Conservation (phyloP, 1,284 basidiomycete species). For the Cryptococcus deneoformans region DNA sequence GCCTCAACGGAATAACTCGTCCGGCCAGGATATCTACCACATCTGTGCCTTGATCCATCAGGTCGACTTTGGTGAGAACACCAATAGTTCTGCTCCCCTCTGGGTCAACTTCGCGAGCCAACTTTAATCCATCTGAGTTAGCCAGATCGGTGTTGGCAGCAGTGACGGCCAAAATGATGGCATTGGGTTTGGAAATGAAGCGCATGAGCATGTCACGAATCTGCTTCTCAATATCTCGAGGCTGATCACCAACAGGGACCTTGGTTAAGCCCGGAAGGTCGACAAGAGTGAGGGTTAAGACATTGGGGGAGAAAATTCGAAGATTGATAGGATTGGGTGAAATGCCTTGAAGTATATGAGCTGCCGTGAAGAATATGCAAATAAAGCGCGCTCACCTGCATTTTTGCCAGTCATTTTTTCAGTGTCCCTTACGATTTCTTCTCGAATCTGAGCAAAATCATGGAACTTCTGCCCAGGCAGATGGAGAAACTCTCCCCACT, state of each 20-base stretch:
- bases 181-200: conserved; percentile 87
- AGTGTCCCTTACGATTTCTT: conserved; percentile 94
- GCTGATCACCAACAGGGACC: conserved; percentile 93
- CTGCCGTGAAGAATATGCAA: not conserved
- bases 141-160: conserved; percentile 96
- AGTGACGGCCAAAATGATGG: conserved; percentile 86
- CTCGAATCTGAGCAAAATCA: conserved; percentile 95
- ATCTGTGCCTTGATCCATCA: conserved; percentile 97
- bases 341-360: conserved; percentile 58
- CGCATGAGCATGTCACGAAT: conserved; percentile 96
- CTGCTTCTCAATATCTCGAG: conserved; percentile 95
- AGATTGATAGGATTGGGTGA: conserved; percentile 96
- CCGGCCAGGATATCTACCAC: conserved; percentile 98
- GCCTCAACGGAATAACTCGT: conserved; percentile 84
- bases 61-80: conserved; percentile 95
- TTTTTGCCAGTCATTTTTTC: conserved; percentile 99
- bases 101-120: conserved; percentile 94
- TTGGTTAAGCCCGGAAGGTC: conserved; percentile 96
- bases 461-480: conserved; percentile 95
- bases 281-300: conserved; percentile 93
- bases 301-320: conserved; percentile 93
- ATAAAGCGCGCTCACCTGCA: conserved; percentile 55
- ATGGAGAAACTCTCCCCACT: conserved; percentile 99
- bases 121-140: conserved; percentile 95
- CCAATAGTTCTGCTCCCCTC: conserved; percentile 94